Evolutionary conservation across 1,139 yeast genomes (phyloP).

Genomic region (Williopsis jadinii): DNA sequence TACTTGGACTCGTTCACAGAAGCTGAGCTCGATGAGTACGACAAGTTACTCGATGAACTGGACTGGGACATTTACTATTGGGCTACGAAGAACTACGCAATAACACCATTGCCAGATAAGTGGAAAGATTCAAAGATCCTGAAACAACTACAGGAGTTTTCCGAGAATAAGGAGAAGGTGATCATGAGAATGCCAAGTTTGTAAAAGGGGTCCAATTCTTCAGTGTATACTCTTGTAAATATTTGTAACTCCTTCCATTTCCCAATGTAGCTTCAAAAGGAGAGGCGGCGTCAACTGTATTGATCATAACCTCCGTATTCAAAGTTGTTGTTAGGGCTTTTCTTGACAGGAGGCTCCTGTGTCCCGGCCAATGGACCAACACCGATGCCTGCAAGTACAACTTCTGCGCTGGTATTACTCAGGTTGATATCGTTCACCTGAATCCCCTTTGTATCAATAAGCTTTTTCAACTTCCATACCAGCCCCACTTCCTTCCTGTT

Average conservation of each 20-base stretch:
- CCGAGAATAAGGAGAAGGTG: conserved; percentile 65
- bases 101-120: conserved; percentile 79
- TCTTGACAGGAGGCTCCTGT: conserved; percentile 13
- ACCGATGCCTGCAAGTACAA: conserved; percentile 69
- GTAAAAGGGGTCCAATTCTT: conserved; percentile 1
- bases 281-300: conserved; percentile 17
- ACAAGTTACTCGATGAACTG: conserved; percentile 75
- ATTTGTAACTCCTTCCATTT: neutral
- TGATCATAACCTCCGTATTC: conserved; percentile 32
- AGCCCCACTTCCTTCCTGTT: conserved; percentile 76
- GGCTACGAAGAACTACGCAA: conserved; percentile 80
- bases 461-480: conserved; percentile 49
- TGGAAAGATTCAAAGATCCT: conserved; percentile 71
- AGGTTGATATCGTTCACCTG: conserved; percentile 37
- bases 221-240: neutral
- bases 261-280: too few species aligned
- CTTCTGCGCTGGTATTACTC: conserved; percentile 73
- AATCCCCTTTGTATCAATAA: conserved; percentile 37
- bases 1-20: conserved; percentile 52
- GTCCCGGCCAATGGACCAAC: conserved; percentile 66
- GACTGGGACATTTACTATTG: conserved; percentile 99
- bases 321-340: conserved; percentile 23
- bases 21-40: conserved; percentile 79
- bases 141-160: conserved; percentile 60
- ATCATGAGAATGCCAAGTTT: conserved; percentile 83